These are phyloP conservation scores for Mortierella sp. DNA, from an alignment of 371 early-diverging fungal species.

Conservation along the genomic window DNA sequence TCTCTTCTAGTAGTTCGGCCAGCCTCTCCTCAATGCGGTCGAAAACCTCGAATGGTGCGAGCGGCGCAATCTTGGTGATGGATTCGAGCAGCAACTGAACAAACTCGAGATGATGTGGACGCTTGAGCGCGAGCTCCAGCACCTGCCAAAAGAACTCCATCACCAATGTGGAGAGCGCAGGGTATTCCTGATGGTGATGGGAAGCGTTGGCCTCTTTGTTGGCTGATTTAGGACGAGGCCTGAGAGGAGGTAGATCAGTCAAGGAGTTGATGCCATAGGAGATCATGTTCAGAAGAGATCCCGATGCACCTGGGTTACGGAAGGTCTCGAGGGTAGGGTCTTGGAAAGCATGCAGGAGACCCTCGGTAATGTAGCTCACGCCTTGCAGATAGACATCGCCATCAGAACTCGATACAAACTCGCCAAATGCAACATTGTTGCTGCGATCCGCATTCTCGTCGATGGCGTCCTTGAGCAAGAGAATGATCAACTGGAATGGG, in stretches of 20 bases:
- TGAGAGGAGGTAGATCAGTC: constrained; percentile 49
- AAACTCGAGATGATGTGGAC: constrained; percentile 53
- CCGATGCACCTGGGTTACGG: constrained; percentile 51
- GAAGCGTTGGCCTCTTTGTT: constrained; percentile 15
- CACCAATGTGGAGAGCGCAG: constrained; percentile 41
- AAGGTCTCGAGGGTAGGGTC: constrained; percentile 49
- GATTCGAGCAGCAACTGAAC: constrained; percentile 49
- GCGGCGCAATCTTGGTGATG: constrained; percentile 46
- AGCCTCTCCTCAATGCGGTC: constrained; percentile 50
- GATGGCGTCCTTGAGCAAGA: constrained; percentile 47
- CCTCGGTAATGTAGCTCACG: constrained; percentile 47
- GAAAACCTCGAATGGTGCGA: constrained; percentile 48
- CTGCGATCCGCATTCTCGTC: constrained; percentile 48
- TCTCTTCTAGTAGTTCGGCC: constrained; percentile 49
- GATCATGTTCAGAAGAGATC: constrained; percentile 53
- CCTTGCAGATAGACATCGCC: constrained; percentile 49
- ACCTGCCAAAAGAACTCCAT: constrained; percentile 56
- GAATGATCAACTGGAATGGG: constrained; percentile 47
- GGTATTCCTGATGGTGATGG: constrained; percentile 42
- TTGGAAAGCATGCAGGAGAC: constrained; percentile 50
- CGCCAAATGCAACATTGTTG: constrained; percentile 45
- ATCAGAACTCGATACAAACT: constrained; percentile 31
- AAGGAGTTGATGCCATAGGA: constrained; percentile 51
- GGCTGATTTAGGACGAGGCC: constrained; percentile 11
- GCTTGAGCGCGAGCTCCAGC: constrained; percentile 46